Base-by-base conservation (phyloP, 2,329 filamentous ascomycete species). In the Thielaviopsis musarum region DNA sequence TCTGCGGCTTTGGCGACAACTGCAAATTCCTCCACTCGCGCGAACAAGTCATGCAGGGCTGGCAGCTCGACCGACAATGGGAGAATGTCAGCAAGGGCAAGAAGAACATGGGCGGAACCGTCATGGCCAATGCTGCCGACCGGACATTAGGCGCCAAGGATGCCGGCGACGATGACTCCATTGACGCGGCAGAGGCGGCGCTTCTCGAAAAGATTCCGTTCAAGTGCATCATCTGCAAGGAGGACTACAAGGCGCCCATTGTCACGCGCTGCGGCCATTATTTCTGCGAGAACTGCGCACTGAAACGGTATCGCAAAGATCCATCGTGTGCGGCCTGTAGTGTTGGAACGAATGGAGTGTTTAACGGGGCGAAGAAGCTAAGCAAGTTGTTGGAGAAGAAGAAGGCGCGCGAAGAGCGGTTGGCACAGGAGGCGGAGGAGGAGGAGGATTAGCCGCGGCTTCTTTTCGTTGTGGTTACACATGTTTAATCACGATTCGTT, bases 1-100 rank as follows among this genome's bases (percentile, higher is more conserved):
- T 82, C 67, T 85, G 81, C 65, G 80, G 70, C 0, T 72, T 72
- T 41, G 68, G 87, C 28, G 88, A 93, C 68, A 83, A 78, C 62
- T 95, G 91, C 74, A 95, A 90, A 67, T 93, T 84, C 67, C 67
- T 89, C 0, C 88, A 93, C 67, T 81, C 81, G 5, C 76, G 88
- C 61, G 84, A 88, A 66, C 86, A 89, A 70, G 86, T 88, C 68
- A 89, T 91, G 66, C 86, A 91, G 68, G 93, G 93, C 2, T 98
- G 93, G 93, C 89, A 97, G 69, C 77, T 98, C 4, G 93, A 98
- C 70, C 79, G 80, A 57, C 91, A 97, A 55, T 98, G 93, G 93
- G 93, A 98, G 68, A 85, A 81, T 41, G 82, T 84, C 2, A 87
- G 83, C 6, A 91, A 87, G 67, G 86, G 80, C 55, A 84, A 82